Conservation (phyloP, 1,139 yeast species). For the Entelexis paramagnoliae region DNA sequence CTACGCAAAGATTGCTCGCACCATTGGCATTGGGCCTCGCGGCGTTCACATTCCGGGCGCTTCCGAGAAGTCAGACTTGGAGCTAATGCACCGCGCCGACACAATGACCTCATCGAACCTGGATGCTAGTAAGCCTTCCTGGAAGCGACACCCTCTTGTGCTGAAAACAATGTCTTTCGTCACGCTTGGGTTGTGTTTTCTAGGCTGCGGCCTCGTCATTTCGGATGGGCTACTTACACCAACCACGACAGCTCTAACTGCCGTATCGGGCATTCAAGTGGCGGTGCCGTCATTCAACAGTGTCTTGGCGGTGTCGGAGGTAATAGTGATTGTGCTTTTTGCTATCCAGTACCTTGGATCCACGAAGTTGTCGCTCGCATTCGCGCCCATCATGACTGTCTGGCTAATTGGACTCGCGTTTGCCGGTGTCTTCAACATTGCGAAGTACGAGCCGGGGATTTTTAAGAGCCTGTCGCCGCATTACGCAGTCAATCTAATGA, state of each 20-base stretch:
- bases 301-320: slow-evolving; percentile 39
- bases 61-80: slow-evolving; percentile 31
- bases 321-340: slow-evolving; percentile 39
- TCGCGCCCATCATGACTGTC: slow-evolving; percentile 45
- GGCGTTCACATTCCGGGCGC: slow-evolving; percentile 34
- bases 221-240: slow-evolving; percentile 55
- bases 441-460: slow-evolving; percentile 34
- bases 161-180: slow-evolving; percentile 9
- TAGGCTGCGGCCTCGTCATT: slow-evolving; percentile 48
- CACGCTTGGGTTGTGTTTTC: slow-evolving; percentile 34
- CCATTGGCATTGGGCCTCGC: slow-evolving; percentile 37
- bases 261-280: slow-evolving; percentile 37
- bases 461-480: slow-evolving; percentile 43
- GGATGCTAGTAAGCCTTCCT: not conserved
- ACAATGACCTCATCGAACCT: slow-evolving; percentile 1
- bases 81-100: slow-evolving; percentile 22
- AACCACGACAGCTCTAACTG: slow-evolving; percentile 49
- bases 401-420: slow-evolving; percentile 43
- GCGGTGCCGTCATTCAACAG: slow-evolving; percentile 36
- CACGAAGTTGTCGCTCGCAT: slow-evolving; percentile 28
- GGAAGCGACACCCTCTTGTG: slow-evolving; percentile 14
- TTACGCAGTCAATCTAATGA: slow-evolving; percentile 41
- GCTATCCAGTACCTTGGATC: slow-evolving; percentile 41
- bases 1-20: slow-evolving; percentile 46
- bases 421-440: slow-evolving; percentile 42